A percentile compares a stretch with the other conserved stretches of the same genome.
phyloP scores from a whole-genome alignment of 2,329 filamentous ascomycete genomes.

The Whalleya microplaca region DNA sequence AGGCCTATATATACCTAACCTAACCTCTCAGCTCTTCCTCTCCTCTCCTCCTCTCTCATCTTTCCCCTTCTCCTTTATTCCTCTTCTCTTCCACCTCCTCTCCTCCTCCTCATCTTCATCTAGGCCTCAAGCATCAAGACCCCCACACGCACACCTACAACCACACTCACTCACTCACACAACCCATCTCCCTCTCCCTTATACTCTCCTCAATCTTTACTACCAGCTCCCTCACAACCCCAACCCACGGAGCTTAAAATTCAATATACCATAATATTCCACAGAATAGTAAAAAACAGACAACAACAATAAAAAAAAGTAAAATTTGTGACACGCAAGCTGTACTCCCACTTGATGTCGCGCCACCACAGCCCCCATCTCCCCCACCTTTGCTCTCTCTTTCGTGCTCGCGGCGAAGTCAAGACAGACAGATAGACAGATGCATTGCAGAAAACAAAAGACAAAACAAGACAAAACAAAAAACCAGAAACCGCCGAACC shows the following conservation, averaged over 20 bases:
- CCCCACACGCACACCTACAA: too few species aligned
- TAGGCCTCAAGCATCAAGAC: too few species aligned
- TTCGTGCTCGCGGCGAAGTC: conserved; percentile 22
- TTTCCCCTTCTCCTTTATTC: conserved; percentile 3
- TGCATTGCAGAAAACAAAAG: conserved; percentile 17
- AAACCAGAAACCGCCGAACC: conserved; percentile 29
- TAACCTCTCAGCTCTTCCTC: conserved; percentile 12
- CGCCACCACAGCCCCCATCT: conserved; percentile 1
- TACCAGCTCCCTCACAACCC: too few species aligned
- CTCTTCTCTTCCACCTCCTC: conserved; percentile 3
- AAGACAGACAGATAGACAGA: too few species aligned
- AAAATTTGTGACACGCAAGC: too few species aligned
- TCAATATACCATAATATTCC: conserved; percentile 11
- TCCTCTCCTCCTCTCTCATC: conserved; percentile 7
- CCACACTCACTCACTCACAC: not conserved
- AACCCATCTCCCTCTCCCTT: not conserved
- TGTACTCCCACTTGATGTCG: conserved; percentile 24
- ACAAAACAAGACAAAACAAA: too few species aligned
- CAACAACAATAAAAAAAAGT: too few species aligned
- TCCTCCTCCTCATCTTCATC: conserved; percentile 2
- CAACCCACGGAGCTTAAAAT: conserved; percentile 3
- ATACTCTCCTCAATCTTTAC: too few species aligned
- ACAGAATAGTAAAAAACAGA: too few species aligned
- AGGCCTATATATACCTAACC: conserved; percentile 27
- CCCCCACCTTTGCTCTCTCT: conserved; percentile 22